phyloP scores from a whole-genome alignment of 495 filamentous ascomycete species.

The Durotheca rogersii region DNA sequence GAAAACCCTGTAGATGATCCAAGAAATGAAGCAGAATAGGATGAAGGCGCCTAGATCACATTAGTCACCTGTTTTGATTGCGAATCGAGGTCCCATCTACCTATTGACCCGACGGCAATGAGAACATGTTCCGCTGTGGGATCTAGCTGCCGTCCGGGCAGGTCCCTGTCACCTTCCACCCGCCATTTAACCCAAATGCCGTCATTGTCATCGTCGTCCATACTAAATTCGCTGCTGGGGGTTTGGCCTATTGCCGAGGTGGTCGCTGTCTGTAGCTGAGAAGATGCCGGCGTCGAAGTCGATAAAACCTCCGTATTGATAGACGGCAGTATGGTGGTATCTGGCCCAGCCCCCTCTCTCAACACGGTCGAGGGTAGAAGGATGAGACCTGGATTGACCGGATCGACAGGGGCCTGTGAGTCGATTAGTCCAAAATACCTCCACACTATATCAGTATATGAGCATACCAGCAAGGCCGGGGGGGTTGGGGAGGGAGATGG shows the following conservation, averaged over 20 bases:
- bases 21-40: slow-evolving; percentile 42
- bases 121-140: slow-evolving; percentile 44
- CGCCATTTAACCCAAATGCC: slow-evolving; percentile 16
- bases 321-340: neutral
- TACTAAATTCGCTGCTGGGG: slow-evolving; percentile 3
- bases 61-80: slow-evolving; percentile 1
- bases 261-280: neutral
- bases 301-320: neutral
- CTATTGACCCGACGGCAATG: slow-evolving; percentile 52
- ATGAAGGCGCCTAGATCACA: slow-evolving; percentile 41
- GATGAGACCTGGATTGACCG: neutral
- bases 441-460: neutral
- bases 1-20: slow-evolving; percentile 40
- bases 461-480: slow-evolving; percentile 1
- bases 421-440: slow-evolving; percentile 4
- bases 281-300: neutral
- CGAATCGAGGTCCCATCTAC: slow-evolving; percentile 32
- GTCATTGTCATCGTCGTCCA: slow-evolving; percentile 18
- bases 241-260: neutral
- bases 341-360: slow-evolving; percentile 5
- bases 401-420: neutral
- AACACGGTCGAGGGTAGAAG: neutral
- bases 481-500: neutral
- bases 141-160: slow-evolving; percentile 26
- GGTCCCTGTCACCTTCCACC: slow-evolving; percentile 2